These are phyloP conservation scores for Cystobasidiaceae sp. DNA, from an alignment of 1,284 basidiomycete genomes.

Conservation along the genomic window DNA sequence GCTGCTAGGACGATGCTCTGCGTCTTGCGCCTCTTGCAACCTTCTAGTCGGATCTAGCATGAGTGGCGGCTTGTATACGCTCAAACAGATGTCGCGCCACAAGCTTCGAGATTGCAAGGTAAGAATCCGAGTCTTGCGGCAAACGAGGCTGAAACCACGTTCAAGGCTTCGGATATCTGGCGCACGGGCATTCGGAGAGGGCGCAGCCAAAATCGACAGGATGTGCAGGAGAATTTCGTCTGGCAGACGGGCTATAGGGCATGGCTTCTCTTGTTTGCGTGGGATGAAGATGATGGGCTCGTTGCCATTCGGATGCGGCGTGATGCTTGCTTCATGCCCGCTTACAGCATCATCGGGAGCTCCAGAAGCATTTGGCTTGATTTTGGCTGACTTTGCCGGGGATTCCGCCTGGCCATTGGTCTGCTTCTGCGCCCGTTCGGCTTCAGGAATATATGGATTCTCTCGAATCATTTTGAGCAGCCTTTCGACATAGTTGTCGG, in stretches of 20 bases:
- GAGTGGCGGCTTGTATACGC: slow-evolving; percentile 35
- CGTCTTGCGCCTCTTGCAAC: background rate
- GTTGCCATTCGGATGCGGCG: too few species aligned
- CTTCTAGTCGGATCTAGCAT: slow-evolving; percentile 33
- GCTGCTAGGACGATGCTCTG: background rate
- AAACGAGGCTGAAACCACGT: slow-evolving; percentile 9
- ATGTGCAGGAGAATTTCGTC: slow-evolving; percentile 31
- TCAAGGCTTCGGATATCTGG: slow-evolving; percentile 22
- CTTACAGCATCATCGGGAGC: too few species aligned
- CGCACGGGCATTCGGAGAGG: slow-evolving; percentile 17
- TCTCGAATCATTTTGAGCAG: slow-evolving; percentile 25
- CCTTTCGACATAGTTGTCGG: slow-evolving; percentile 14
- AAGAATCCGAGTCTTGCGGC: slow-evolving; percentile 27
- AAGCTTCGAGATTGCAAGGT: slow-evolving; percentile 2
- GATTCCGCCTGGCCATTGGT: background rate
- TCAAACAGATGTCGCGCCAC: slow-evolving; percentile 19
- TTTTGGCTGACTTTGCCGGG: background rate
- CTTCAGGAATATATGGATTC: slow-evolving; percentile 33
- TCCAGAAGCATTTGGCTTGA: too few species aligned
- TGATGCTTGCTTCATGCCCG: too few species aligned
- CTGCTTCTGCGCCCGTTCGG: background rate
- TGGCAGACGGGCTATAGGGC: slow-evolving; percentile 19
- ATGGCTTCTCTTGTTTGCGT: background rate
- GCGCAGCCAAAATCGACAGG: background rate
- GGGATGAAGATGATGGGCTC: background rate